phyloP scores from a whole-genome alignment of 2,329 filamentous ascomycete genomes.

The Alternaria atra region DNA sequence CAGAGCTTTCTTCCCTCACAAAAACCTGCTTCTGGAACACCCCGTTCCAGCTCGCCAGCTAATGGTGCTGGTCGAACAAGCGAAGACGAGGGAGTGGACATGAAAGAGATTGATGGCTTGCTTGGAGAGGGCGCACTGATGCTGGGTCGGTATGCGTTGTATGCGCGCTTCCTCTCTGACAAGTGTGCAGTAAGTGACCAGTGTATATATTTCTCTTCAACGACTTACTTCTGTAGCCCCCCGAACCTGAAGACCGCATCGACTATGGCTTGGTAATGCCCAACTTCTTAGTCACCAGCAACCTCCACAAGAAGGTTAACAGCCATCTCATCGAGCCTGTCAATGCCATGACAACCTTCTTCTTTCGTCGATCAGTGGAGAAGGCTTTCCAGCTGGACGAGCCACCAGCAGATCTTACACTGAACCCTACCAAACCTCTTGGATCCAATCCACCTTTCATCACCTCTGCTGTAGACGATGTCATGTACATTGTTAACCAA shows the following conservation, averaged over 20 bases:
- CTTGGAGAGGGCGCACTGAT: conserved; percentile 90
- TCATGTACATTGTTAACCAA: conserved; percentile 98
- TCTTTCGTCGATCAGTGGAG: conserved; percentile 94
- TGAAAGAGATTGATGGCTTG: conserved; percentile 92
- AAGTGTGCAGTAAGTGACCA: conserved; percentile 76
- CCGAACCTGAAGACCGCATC: conserved; percentile 61
- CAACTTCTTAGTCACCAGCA: conserved; percentile 78
- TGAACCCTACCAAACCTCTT: conserved; percentile 76
- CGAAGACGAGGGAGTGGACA: conserved; percentile 93
- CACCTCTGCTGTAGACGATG: conserved; percentile 93
- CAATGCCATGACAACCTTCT: conserved; percentile 93
- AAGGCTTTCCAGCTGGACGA: conserved; percentile 98
- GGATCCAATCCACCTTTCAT: conserved; percentile 87
- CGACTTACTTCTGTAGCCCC: conserved; percentile 36
- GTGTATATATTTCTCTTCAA: conserved; percentile 8
- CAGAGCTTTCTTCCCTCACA: conserved; percentile 87
- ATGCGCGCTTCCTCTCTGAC: conserved; percentile 84
- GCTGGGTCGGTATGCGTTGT: conserved; percentile 92
- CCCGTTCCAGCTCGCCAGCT: conserved; percentile 80
- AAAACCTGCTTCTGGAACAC: conserved; percentile 67
- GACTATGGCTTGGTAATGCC: conserved; percentile 71
- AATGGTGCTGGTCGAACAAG: conserved; percentile 65
- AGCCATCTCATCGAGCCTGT: conserved; percentile 81
- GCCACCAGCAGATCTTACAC: conserved; percentile 77
- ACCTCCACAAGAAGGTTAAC: conserved; percentile 79